Conservation (phyloP, 371 early-diverging fungal species). For the Mucor lusitanicus region DNA sequence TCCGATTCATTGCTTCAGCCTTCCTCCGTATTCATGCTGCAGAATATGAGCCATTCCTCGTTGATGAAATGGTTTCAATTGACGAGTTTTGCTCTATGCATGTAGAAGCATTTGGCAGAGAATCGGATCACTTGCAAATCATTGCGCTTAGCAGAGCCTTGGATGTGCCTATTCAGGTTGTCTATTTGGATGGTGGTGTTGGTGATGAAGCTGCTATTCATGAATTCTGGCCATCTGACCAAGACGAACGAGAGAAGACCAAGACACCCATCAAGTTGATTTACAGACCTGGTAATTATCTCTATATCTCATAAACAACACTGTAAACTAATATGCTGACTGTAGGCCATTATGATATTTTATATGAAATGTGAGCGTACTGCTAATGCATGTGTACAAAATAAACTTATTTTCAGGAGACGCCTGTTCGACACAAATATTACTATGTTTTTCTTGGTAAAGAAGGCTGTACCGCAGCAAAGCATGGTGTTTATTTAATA, state of each 20-base stretch:
- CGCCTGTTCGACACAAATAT: background rate
- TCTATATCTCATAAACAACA: too few relatives aligned
- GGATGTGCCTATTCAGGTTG: slow-evolving; percentile 60
- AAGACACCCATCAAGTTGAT: slow-evolving; percentile 41
- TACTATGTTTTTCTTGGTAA: background rate
- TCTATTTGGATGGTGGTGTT: slow-evolving; percentile 64
- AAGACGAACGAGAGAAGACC: slow-evolving; percentile 27
- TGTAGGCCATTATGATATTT: slow-evolving; percentile 14
- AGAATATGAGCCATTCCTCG: slow-evolving; percentile 69
- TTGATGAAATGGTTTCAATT: slow-evolving; percentile 61
- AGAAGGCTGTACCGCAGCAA: background rate
- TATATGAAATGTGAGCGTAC: background rate
- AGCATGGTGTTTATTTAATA: background rate
- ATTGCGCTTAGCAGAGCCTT: slow-evolving; percentile 65
- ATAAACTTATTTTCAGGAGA: background rate
- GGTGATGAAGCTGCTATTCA: slow-evolving; percentile 54
- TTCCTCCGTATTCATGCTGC: slow-evolving; percentile 64
- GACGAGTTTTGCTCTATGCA: slow-evolving; percentile 64
- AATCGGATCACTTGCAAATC: slow-evolving; percentile 72
- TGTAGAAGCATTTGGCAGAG: slow-evolving; percentile 75
- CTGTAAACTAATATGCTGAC: background rate
- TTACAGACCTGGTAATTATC: slow-evolving; percentile 45
- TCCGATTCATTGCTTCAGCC: slow-evolving; percentile 69
- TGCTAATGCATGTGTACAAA: background rate
- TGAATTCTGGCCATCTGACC: slow-evolving; percentile 45